Base-by-base conservation (phyloP, 2,329 filamentous ascomycete species). In the Aspergillus sp. region DNA sequence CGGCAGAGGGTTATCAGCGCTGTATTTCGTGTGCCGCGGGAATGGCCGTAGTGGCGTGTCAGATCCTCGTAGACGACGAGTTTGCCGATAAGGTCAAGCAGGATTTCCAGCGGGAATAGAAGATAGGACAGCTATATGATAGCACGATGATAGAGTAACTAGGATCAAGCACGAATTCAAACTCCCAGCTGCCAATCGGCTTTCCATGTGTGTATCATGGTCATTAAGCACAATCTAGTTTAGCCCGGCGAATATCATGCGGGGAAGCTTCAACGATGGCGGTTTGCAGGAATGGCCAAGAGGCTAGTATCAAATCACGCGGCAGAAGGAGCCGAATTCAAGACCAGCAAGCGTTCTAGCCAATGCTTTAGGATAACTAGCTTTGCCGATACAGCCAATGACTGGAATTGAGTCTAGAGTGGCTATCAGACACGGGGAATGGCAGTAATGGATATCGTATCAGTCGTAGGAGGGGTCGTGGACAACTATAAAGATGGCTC, bases 1-100 rank as follows among this genome's bases (percentile, higher is more conserved):
- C 76, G 0, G 69, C 67, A 20, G 70, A 72, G 14, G 76, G 78
- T 0, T 81, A 80, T 50, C 64, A 74, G 24, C 70, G 75, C 42
- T 72, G 77, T 0, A 52, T 66, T 4, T 53, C 52, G 3, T 67
- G 65, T 49, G 65, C 63, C 2, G 64, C 63, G 9, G 65, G 65
- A 1, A 67, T 67, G 63, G 64, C 65, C 7, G 62, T 65, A 11
- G 65, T 67, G 3, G 65, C 61, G 2, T 68, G 65, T 44, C 63
- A 66, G 24, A 47, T 67, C 2, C 22, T 67, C 17, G 59, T 62
- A 3, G 64, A 68, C 36, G 60, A 65, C 52, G 45, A 60, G 16
- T 62, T 67, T 48, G 65, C 65, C n/a, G 53, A 55, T 47, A 45
- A 52, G 17, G 62, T 68, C 9, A 64, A 60, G 47, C 53, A 47